These are phyloP conservation scores for Sphagnum tenellum DNA, from an alignment of 225 moss, liverwort and hornwort species.

Conservation along the genomic window DNA sequence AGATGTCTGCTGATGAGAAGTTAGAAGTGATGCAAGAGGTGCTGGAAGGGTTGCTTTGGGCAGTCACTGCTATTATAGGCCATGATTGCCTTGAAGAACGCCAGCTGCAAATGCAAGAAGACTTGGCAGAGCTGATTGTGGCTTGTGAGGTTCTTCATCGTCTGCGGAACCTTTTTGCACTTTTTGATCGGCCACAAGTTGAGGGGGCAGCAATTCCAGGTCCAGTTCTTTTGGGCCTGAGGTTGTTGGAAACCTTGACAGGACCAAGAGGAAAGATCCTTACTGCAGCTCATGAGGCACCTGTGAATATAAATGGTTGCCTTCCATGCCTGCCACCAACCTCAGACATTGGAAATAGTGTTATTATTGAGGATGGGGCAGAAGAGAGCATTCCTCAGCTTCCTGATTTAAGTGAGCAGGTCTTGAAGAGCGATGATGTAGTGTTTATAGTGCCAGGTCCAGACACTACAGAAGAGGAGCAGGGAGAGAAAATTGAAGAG, in stretches of 20 bases:
- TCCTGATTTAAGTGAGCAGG: slow-evolving; percentile 4
- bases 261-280: slow-evolving; percentile 21
- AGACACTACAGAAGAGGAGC: slow-evolving; percentile 1
- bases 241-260: slow-evolving; percentile 25
- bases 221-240: slow-evolving; percentile 11
- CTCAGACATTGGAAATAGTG: neutral
- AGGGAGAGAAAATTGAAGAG: slow-evolving; percentile 2
- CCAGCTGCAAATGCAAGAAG: slow-evolving; percentile 28
- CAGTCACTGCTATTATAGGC: slow-evolving; percentile 11
- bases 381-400: neutral
- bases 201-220: slow-evolving; percentile 17
- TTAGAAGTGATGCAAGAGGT: slow-evolving; percentile 18
- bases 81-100: slow-evolving; percentile 21
- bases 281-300: slow-evolving; percentile 13
- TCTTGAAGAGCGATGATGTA: slow-evolving; percentile 1
- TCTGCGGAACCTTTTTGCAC: slow-evolving; percentile 9
- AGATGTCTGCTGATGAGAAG: slow-evolving; percentile 19
- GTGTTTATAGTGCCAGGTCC: neutral
- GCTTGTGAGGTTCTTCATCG: slow-evolving; percentile 24
- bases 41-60: slow-evolving; percentile 24
- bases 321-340: slow-evolving; percentile 2
- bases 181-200: slow-evolving; percentile 23
- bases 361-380: slow-evolving; percentile 7
- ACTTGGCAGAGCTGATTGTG: slow-evolving; percentile 29
- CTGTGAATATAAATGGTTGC: slow-evolving; percentile 14